These are phyloP conservation scores for Penicillium fuscoglaucum DNA, from an alignment of 2,329 filamentous ascomycete genomes.

Conservation along the genomic window DNA sequence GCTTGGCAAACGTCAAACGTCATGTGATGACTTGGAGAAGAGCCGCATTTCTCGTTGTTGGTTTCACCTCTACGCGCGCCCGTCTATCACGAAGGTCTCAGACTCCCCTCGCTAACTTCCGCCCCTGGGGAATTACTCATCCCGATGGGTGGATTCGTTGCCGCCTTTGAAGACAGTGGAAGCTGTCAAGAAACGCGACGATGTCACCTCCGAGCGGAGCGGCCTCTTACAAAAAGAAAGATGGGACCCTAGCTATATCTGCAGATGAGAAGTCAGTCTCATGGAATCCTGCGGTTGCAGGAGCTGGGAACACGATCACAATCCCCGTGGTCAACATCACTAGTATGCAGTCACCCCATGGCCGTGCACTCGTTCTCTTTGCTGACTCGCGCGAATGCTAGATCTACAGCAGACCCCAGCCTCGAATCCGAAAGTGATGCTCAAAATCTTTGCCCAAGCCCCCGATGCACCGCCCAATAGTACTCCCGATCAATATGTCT, in stretches of 20 bases:
- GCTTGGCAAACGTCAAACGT: slow-evolving; percentile 17
- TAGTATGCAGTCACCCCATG: slow-evolving; percentile 57
- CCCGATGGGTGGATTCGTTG: slow-evolving; percentile 39
- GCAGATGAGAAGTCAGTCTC: slow-evolving; percentile 71
- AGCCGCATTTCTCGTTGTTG: slow-evolving; percentile 21
- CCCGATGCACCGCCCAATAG: slow-evolving; percentile 38
- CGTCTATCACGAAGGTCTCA: slow-evolving; percentile 17
- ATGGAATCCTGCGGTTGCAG: slow-evolving; percentile 72
- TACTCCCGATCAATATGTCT: slow-evolving; percentile 69
- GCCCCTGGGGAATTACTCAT: slow-evolving; percentile 25
- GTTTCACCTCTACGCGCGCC: slow-evolving; percentile 11
- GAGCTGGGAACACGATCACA: slow-evolving; percentile 64
- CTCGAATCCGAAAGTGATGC: slow-evolving; percentile 82
- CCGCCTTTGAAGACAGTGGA: slow-evolving; percentile 40
- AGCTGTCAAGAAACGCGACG: slow-evolving; percentile 38
- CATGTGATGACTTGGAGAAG: slow-evolving; percentile 21
- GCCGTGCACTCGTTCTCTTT: not conserved
- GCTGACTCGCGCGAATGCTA: slow-evolving; percentile 37
- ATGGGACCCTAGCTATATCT: slow-evolving; percentile 77
- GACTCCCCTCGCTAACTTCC: slow-evolving; percentile 23
- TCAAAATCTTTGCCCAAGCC: slow-evolving; percentile 82
- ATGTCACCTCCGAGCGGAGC: slow-evolving; percentile 60
- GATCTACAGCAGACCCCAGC: slow-evolving; percentile 95
- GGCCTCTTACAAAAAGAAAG: slow-evolving; percentile 91
- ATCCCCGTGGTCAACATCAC: slow-evolving; percentile 75